Percentiles rank a stretch among this genome's conserved stretches.
Evolutionary conservation across 148 eudicot species (phyloP).

Genomic region (Beta vulgaris): DNA sequence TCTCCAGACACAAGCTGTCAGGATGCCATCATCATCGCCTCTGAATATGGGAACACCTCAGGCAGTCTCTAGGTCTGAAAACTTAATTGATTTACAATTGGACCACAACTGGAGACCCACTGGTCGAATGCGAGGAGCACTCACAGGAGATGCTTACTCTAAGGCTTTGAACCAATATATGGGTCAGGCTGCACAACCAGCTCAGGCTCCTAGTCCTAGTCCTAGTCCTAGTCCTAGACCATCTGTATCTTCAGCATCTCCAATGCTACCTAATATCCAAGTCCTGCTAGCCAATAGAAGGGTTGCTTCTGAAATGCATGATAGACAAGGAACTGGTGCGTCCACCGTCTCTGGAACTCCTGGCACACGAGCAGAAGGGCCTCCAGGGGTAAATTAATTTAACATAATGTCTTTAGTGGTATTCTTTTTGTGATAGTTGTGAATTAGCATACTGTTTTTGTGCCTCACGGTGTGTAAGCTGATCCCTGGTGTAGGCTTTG

Average conservation of each 20-base stretch:
- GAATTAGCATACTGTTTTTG: not conserved
- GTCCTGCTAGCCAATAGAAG: constrained; percentile 24
- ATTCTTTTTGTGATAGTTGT: not conserved
- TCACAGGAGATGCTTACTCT: constrained; percentile 62
- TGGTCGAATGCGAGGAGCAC: constrained; percentile 84
- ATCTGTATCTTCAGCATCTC: constrained; percentile 7
- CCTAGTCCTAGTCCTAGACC: constrained; percentile 30
- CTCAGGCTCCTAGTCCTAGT: constrained; percentile 34
- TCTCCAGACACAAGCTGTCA: constrained; percentile 32
- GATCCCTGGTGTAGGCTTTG: not conserved
- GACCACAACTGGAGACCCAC: constrained; percentile 69
- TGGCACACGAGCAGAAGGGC: constrained; percentile 2
- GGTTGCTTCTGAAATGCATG: constrained; percentile 15
- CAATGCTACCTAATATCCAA: not conserved
- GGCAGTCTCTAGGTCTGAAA: constrained; percentile 38
- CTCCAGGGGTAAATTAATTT: constrained; percentile 17
- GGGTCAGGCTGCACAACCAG: constrained; percentile 43
- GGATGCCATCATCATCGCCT: constrained; percentile 29
- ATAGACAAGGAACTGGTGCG: constrained; percentile 1
- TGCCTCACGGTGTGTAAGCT: not conserved
- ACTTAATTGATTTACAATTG: constrained; percentile 36
- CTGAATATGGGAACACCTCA: constrained; percentile 26
- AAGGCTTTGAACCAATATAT: constrained; percentile 58
- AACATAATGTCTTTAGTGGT: not conserved
- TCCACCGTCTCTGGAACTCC: not conserved